Base-by-base conservation (phyloP, 768 basidiomycete genomes). In the Zangia roseola region DNA sequence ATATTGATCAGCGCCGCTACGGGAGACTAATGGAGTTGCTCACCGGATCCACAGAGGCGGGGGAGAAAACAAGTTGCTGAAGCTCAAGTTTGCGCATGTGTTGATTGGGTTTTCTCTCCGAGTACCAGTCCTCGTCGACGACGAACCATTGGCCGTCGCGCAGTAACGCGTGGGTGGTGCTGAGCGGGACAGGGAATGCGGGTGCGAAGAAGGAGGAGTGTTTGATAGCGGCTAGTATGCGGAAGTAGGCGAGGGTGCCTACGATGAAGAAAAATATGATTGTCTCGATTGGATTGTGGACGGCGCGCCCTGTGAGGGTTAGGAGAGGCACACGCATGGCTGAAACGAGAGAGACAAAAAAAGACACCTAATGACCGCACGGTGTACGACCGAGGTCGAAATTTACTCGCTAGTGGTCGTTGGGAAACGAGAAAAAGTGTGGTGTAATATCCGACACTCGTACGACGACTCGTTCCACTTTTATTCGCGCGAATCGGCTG, bases 241-340 rank as follows among this genome's bases (percentile, higher is more conserved):
- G 93, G 68, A 98, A 97, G 69, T 98, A 98, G 40, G 91, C 88
- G 43, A 98, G 80, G 1, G 97, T 98, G 19, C 89, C 88, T 51
- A 94, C 67, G 61, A 94, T 82, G 67, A 85, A 91, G 74, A 91
- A 88, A 66, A 84, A 82, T 48, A 97, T 93, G 55, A 97, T 92
- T 8, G 88, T 88, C 63, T 97, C 94, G 54, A 91, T 89, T 41
- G 89, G 89, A 5, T 76, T 83, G 65, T 82, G 82, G 14, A 85
- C 86, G 2, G 87, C 83, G 54, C 86, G 84, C 13, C 77, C 77
- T 5, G 86, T 86, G 55, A 91, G 74, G 2, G 86, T 84, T 36
- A 84, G 74, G 33, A 87, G 72, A 24, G 87, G 56, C 10, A 82
- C 78, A 49, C 84, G 77, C 80, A 88, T 79, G 47, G 47, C 59